These are phyloP conservation scores for Lactarius sp. DNA, from an alignment of 768 basidiomycete genomes.

Conservation along the genomic window DNA sequence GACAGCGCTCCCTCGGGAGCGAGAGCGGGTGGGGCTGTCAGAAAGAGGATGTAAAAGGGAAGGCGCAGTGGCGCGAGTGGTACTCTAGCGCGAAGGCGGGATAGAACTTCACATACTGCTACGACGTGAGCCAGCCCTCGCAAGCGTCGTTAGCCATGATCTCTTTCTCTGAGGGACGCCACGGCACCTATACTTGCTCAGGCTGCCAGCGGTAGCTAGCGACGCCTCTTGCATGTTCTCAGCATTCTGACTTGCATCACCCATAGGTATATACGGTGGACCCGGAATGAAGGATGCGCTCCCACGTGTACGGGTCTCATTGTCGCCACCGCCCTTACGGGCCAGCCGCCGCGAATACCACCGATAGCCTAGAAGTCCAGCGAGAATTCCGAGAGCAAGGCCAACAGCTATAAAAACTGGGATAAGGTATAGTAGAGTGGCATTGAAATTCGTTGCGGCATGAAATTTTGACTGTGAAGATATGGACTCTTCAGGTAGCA, in stretches of 20 bases:
- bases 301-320: not conserved
- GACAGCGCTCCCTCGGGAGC: slow-evolving; percentile 12
- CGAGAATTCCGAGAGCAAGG: no score
- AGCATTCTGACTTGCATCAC: not conserved
- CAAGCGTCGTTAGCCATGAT: slow-evolving; percentile 12
- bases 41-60: slow-evolving; percentile 2
- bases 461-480: no score
- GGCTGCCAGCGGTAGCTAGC: slow-evolving; percentile 9
- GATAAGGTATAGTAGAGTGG: no score
- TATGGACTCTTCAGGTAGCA: no score
- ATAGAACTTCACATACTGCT: not conserved
- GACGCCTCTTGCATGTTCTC: no score
- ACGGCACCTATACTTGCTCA: slow-evolving; percentile 23
- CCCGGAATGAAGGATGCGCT: slow-evolving; percentile 28
- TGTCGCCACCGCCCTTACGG: no score
- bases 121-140: not conserved
- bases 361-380: no score
- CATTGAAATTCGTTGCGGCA: no score
- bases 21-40: not conserved
- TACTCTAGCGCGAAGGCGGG: not conserved
- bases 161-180: not conserved
- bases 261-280: slow-evolving; percentile 28
- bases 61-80: not conserved
- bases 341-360: no score
- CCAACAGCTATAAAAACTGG: no score